Base-by-base conservation (phyloP, 2,329 filamentous ascomycete genomes). In the Cladosporium sphaerospermum region DNA sequence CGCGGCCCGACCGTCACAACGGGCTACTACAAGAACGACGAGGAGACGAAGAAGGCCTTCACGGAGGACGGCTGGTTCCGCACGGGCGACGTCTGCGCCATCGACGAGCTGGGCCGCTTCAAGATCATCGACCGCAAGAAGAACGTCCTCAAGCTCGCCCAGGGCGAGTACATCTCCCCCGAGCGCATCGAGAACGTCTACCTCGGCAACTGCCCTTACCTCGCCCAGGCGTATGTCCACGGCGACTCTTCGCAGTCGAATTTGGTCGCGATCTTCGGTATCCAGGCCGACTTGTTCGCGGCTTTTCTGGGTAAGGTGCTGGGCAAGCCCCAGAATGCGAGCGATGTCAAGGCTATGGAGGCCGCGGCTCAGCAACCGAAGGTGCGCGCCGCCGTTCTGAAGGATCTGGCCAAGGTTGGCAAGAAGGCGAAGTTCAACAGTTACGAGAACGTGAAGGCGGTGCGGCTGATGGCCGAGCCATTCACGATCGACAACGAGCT, bases 141-240 rank as follows among this genome's bases (percentile, higher is more conserved):
- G 86, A 97, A 97, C 73, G 89, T 99, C n/a, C 83, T 99, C 67
- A 99, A 99, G 80, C 82, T 99, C 53, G 85, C 92, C 0, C 93
- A 99, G 72, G 93, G 93, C 69, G 93, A 99, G 75, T 99, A 99
- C 73, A 89, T 99, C 64, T 96, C 91, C 1, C 93, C 93, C 11
- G 93, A 99, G 75, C 88, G 91, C 54, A 89, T 99, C 66, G 93
- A 99, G 77, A 96, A 96, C 69, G 86, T 96, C 34, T 95, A 91
- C 70, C 78, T 95, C 57, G 89, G 87, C 58, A 90, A 86, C 73
- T 84, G 84, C 57, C 85, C 82, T 59, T 84, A 91, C 61, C 74
- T 97, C 23, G 81, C 84, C 18, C 86, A 86, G 66, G 90, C 85
- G 2, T 96, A 89, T 67, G 88, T 97, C 23, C 92, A 99, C 72